Evolutionary conservation across 805 yeast genomes (phyloP), one percentile per base, ranked within the genome.

Genomic region (Yamadazyma tumulicola): DNA sequence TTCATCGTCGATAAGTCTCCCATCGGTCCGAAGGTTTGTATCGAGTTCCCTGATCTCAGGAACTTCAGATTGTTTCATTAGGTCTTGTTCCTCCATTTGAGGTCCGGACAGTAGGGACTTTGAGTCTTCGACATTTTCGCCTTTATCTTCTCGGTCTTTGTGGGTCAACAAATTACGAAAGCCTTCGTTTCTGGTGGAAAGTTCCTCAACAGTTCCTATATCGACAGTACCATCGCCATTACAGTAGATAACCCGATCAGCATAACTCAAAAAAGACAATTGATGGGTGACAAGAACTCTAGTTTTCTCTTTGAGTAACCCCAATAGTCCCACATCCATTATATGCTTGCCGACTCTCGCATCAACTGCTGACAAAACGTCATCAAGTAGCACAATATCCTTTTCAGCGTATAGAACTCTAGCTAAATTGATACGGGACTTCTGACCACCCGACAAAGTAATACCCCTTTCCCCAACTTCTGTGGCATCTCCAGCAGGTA

Each of bases 201-300:
- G 55, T 31, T 64, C 61, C 2, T 49, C 39, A 10, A 54, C 40
- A 1, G 57, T 48, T 8, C 70, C 70, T 19, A 56, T 57, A 37
- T 66, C 71, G 26, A 59, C 54, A 4, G 62, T 41, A 5, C 72
- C 71, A 41, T 63, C 66, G 24, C 68, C 68, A 38, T 60, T 62
- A 40, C 64, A 54, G 34, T 55, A 38, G 6, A 42, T 31, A 11
- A 42, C 21, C 32, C 51, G 42, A 39, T 57, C 57, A 17, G 66
- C 65, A 26, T 53, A 40, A 4, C 54, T 50, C 37, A 59, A 53
- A 18, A 59, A 45, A 7, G 63, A 56, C 21, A 61, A 46, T 32
- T 59, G 65, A 41, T 61, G 65, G 3, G 67, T 61, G 7, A 63
- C 67, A 19, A 61, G 49, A 11, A 61, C 40, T 36, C 64, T 47